Conservation (phyloP, 2,329 filamentous ascomycete species). For the Talaromyces sp. region DNA sequence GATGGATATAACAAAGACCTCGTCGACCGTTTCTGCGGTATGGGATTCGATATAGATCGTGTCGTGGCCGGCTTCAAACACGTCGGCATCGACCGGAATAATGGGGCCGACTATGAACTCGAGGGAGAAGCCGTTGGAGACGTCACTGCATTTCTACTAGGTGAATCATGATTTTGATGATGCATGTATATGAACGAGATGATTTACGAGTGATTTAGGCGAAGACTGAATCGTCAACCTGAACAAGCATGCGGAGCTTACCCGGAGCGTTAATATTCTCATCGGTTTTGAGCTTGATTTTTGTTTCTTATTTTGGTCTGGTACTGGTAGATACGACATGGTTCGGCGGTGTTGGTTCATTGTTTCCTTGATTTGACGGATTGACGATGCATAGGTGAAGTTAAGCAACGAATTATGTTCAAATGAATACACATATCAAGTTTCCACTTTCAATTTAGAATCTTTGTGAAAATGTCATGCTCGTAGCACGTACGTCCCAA, state of each 20-base stretch:
- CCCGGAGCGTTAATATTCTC: constrained; percentile 27
- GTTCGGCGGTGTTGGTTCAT: background rate
- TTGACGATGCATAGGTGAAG: background rate
- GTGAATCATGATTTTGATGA: constrained; percentile 59
- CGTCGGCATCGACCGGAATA: constrained; percentile 75
- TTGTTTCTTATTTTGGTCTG: background rate
- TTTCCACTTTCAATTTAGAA: background rate
- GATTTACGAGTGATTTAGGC: constrained; percentile 20
- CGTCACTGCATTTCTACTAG: constrained; percentile 79
- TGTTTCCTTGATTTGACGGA: background rate
- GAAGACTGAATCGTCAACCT: constrained; percentile 2
- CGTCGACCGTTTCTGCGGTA: constrained; percentile 78
- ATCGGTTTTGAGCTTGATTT: background rate
- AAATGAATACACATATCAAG: background rate
- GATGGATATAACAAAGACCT: constrained; percentile 82
- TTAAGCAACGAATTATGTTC: background rate
- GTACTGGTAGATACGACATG: constrained; percentile 9
- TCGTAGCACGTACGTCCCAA: background rate
- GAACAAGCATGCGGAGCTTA: constrained; percentile 28
- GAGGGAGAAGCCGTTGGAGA: constrained; percentile 89
- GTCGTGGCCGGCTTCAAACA: constrained; percentile 82
- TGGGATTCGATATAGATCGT: constrained; percentile 88
- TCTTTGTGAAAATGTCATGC: background rate
- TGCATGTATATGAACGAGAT: constrained; percentile 18
- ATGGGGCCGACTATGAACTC: constrained; percentile 78